Evolutionary conservation across 805 yeast genomes (phyloP).

Genomic region (Yamadazyma philogaea): DNA sequence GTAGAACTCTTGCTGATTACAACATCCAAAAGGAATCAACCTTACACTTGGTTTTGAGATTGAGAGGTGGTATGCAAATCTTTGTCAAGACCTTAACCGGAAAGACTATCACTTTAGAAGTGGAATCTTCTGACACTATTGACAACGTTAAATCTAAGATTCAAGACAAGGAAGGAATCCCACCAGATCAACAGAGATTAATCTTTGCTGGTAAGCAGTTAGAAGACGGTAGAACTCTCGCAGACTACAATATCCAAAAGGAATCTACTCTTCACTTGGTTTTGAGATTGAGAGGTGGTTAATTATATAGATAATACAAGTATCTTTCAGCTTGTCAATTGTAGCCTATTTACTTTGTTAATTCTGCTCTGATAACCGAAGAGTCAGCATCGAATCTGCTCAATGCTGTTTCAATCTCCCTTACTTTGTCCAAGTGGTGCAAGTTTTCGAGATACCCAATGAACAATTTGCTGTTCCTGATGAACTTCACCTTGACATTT

Average conservation of each 20-base stretch:
- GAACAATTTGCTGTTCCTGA: constrained; percentile 27
- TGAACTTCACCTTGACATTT: constrained; percentile 54
- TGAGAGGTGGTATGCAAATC: constrained; percentile 82
- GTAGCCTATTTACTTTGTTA: constrained; percentile 10
- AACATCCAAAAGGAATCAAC: constrained; percentile 98
- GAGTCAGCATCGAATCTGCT: constrained; percentile 28
- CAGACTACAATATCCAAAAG: constrained; percentile 97
- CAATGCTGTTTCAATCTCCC: constrained; percentile 15
- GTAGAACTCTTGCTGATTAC: constrained; percentile 95
- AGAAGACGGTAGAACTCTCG: constrained; percentile 92
- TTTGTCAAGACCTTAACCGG: constrained; percentile 36
- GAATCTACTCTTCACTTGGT: constrained; percentile 95
- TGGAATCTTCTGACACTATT: constrained; percentile 94
- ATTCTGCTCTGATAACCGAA: constrained; percentile 43
- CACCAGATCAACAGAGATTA: constrained; percentile 96
- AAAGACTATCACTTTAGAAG: constrained; percentile 78
- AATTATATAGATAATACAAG: constrained; percentile 8
- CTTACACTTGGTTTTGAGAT: constrained; percentile 91
- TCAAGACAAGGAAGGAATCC: constrained; percentile 96
- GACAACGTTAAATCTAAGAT: constrained; percentile 96
- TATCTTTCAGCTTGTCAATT: not conserved
- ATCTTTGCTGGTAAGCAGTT: constrained; percentile 97
- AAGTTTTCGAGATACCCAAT: constrained; percentile 16
- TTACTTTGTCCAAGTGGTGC: constrained; percentile 14
- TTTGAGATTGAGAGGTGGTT: constrained; percentile 95